These are phyloP conservation scores for Zizania latifolia DNA, from an alignment of 176 grass and related monocot species.

Conservation along the genomic window DNA sequence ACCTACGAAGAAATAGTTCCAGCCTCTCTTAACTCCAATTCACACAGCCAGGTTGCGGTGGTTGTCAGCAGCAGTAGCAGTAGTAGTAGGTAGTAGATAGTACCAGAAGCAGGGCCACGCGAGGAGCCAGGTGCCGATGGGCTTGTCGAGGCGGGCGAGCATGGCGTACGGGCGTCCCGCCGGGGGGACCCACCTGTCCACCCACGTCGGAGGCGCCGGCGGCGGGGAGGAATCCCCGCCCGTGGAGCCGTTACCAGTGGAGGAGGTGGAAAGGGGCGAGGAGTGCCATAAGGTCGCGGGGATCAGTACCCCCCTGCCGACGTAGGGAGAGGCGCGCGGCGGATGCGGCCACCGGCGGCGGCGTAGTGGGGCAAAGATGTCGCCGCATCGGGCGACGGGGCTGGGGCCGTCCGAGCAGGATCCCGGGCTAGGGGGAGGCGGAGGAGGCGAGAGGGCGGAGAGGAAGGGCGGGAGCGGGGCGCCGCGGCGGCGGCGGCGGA, in stretches of 20 bases:
- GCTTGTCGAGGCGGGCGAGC: conserved; percentile 78
- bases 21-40: neutral
- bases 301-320: neutral
- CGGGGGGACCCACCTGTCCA: conserved; percentile 53
- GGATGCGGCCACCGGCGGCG: neutral
- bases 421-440: neutral
- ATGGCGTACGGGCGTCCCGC: conserved; percentile 59
- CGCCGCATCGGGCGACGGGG: neutral
- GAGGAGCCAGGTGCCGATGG: conserved; percentile 74
- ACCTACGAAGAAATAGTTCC: conserved; percentile 36
- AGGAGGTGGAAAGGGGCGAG: conserved; percentile 7
- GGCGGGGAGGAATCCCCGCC: neutral
- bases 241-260: conserved; percentile 10
- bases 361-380: conserved; percentile 1
- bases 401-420: neutral
- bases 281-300: neutral
- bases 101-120: conserved; percentile 91
- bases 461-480: neutral
- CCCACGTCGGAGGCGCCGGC: conserved; percentile 30
- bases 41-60: no score
- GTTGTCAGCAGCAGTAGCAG: no score
- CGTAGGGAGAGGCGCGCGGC: neutral
- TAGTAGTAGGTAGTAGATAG: neutral
- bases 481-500: conserved; percentile 19
- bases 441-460: neutral